Evolutionary conservation across 805 yeast genomes (phyloP), one percentile per base, ranked within the genome.

Genomic region (Wickerhamomyces alni): DNA sequence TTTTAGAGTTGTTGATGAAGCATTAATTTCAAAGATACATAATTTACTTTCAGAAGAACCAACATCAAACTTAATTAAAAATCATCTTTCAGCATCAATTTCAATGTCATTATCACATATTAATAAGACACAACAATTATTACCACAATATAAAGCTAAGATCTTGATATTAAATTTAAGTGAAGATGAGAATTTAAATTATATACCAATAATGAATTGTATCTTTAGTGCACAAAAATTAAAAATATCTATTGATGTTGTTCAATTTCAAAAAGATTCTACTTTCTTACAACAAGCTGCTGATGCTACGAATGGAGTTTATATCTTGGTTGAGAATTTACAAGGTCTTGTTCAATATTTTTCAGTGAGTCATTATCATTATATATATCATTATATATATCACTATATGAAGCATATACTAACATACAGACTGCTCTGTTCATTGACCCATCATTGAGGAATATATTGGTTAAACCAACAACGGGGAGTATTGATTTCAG

Each of bases 221-320:
- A 91, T 93, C 24, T 93, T 93, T 63, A 91, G 97, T 0, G 96
- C 98, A 1, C 96, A 93, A 50, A 91, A 89, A 60, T 75, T 84
- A 83, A 82, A 80, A 51, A 77, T 89, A 15, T 84, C 96, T 2
- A 79, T 93, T 17, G 98, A 93, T 59, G 89, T 89, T 11, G 91
- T 95, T 44, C 88, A 89, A 54, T 65, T 93, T 22, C 82, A 82
- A 1, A 57, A 59, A 2, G 77, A 77, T 45, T 80, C 94, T 1
- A 84, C 94, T 3, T 91, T 88, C 57, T 65, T 93, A 44, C 98
- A 93, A 57, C 99, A 93, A 57, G 96, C 98, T 0, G 76, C 95
- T 0, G 99, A 93, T 63, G 87, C 96, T 8, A 91, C 99, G 0
- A 77, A 81, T 48, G 99, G 99, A 3, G 80, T 88, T 2, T 93